phyloP scores from a whole-genome alignment of 169 alveolate genomes.

The Cryptosporidium xiaoi region DNA sequence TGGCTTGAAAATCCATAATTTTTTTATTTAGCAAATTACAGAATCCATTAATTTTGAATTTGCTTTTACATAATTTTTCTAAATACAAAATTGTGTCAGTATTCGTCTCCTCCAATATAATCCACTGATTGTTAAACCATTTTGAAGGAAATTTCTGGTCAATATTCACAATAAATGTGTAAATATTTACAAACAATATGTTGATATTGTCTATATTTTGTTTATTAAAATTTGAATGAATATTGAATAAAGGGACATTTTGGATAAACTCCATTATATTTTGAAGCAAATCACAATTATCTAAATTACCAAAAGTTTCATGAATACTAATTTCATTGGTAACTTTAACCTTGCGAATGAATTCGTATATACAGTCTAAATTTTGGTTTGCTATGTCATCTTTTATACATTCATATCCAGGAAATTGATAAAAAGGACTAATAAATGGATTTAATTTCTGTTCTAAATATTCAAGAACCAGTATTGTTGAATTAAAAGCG shows the following conservation, averaged over 20 bases:
- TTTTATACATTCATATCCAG: neutral
- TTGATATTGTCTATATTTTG: neutral
- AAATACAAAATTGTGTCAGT: slow-evolving; percentile 2
- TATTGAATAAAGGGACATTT: slow-evolving; percentile 32
- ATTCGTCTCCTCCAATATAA: slow-evolving; percentile 8
- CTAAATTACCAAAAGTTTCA: neutral
- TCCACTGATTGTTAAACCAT: slow-evolving; percentile 33
- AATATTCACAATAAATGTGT: neutral
- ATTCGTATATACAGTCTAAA: slow-evolving; percentile 14
- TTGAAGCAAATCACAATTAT: neutral
- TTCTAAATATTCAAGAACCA: slow-evolving; percentile 74
- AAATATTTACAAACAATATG: neutral
- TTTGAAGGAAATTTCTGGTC: neutral
- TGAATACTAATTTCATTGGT: slow-evolving; percentile 18
- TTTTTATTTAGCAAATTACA: neutral
- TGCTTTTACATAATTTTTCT: slow-evolving; percentile 6
- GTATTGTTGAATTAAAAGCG: slow-evolving; percentile 74
- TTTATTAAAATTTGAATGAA: neutral
- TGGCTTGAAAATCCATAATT: no score
- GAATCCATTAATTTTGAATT: neutral
- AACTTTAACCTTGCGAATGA: slow-evolving; percentile 1
- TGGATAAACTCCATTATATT: neutral
- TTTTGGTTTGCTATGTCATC: neutral
- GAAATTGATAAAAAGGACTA: slow-evolving; percentile 39
- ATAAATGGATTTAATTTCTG: slow-evolving; percentile 75